Base-by-base conservation (phyloP, 495 filamentous ascomycete species). In the Pyrenula aspistea region DNA sequence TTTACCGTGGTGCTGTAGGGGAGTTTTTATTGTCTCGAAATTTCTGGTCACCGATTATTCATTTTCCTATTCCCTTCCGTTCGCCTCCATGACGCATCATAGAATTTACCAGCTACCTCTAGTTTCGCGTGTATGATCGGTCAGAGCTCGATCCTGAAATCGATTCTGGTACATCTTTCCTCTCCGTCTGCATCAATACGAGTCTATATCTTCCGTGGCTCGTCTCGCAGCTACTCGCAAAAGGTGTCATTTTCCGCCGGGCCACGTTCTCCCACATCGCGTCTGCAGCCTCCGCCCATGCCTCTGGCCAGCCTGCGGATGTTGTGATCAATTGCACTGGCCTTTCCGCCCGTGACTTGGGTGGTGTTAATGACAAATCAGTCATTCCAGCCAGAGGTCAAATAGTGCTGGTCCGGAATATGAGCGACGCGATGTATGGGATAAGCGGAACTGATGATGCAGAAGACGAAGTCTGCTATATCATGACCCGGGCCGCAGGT, bases 271-370 rank as follows among this genome's bases (percentile, higher is more conserved):
- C 71, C 23, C 90, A 97, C 63, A 78, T 98, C 51, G 68, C 76
- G 1, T 84, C 95, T 12, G 92, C 89, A 0, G 77, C 79, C 1
- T 57, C 61, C 1, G 65, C 83, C 19, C 87, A 90, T 68, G 81
- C 85, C 61, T 73, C 77, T 0, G 83, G 84, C 0, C 58, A 70
- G 11, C 76, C 72, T 52, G 87, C 84, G 0, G 82, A 89, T 60
- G 61, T 96, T 0, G 72, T 96, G 0, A 72, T 98, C 31, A 98
- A 98, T 61, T 90, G 91, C 63, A 91, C 92, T 0, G 93, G 94
- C 0, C 69, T 98, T 15, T 73, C 82, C 22, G 82, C 89, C 1
- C 78, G 70, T 22, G 82, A 72, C 53, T 78, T 98, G 0, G 91
- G 90, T 23, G 93, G 93, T 21, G 93, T 97, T 0, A 76, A 77